Conservation (phyloP, 495 filamentous ascomycete species). For the Daldinia decipiens region DNA sequence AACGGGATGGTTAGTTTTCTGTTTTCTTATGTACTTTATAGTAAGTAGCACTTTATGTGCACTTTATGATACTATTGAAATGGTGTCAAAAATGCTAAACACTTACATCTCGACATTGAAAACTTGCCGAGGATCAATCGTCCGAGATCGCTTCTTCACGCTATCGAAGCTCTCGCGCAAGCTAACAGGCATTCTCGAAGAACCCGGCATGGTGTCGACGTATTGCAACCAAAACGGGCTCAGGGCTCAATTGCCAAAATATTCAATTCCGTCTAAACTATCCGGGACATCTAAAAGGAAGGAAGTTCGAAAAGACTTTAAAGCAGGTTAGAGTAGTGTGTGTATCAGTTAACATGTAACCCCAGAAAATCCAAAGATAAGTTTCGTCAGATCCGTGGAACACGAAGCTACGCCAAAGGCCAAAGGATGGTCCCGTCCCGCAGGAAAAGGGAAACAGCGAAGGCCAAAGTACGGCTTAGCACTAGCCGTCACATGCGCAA, state of each 20-base stretch:
- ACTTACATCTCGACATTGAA: slow-evolving; percentile 45
- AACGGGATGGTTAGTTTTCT: slow-evolving; percentile 21
- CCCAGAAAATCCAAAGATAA: slow-evolving; percentile 14
- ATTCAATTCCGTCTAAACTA: slow-evolving; percentile 7
- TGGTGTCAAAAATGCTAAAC: not conserved
- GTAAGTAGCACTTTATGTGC: too few relatives aligned
- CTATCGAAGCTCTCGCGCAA: slow-evolving; percentile 69
- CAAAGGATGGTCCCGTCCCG: slow-evolving; percentile 13
- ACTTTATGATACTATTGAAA: not conserved
- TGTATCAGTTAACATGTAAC: not conserved
- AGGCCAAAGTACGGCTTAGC: not conserved
- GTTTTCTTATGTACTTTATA: not conserved
- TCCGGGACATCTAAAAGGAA: slow-evolving; percentile 6
- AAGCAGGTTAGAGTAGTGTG: not conserved
- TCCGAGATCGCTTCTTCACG: slow-evolving; percentile 61
- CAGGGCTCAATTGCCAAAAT: slow-evolving; percentile 36
- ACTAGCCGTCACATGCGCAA: slow-evolving; percentile 33
- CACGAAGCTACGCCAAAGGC: slow-evolving; percentile 20
- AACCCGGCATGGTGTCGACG: slow-evolving; percentile 64
- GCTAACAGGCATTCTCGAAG: slow-evolving; percentile 73
- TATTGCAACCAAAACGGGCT: slow-evolving; percentile 27
- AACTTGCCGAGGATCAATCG: slow-evolving; percentile 66
- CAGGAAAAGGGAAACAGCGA: slow-evolving; percentile 31
- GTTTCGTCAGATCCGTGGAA: slow-evolving; percentile 19
- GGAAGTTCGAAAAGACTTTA: not conserved